These are phyloP conservation scores for Monilinia vaccinii-corymbosi DNA, from an alignment of 2,329 filamentous ascomycete species.

Conservation along the genomic window DNA sequence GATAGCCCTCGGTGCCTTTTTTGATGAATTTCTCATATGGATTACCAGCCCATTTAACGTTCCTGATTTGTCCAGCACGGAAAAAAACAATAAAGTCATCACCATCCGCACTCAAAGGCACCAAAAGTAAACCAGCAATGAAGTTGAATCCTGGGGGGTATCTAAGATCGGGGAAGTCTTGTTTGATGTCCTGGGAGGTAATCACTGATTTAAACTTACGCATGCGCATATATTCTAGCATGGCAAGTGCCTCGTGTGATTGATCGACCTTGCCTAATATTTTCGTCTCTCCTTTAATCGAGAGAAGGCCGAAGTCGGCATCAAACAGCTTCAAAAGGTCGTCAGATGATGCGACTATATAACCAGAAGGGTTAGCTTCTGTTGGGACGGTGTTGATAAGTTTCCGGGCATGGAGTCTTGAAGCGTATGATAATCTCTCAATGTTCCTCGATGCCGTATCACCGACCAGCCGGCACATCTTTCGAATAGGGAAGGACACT, in stretches of 20 bases:
- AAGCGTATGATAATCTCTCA: conserved; percentile 78
- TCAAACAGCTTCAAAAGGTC: conserved; percentile 77
- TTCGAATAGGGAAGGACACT: conserved; percentile 84
- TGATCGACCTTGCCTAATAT: conserved; percentile 67
- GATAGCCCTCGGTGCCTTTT: conserved; percentile 61
- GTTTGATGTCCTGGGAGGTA: conserved; percentile 64
- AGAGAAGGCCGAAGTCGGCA: conserved; percentile 77
- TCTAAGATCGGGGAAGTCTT: conserved; percentile 72
- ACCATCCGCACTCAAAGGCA: conserved; percentile 68
- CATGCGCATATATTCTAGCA: conserved; percentile 78
- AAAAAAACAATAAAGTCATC: conserved; percentile 88
- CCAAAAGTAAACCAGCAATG: conserved; percentile 71
- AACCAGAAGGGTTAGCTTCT: conserved; percentile 73
- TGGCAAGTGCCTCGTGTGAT: conserved; percentile 72
- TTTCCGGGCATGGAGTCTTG: conserved; percentile 74
- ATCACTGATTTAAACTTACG: conserved; percentile 65
- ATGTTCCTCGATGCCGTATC: conserved; percentile 83
- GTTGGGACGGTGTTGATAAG: conserved; percentile 79
- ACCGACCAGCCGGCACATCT: conserved; percentile 82
- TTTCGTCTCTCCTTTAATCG: conserved; percentile 82
- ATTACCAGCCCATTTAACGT: conserved; percentile 75
- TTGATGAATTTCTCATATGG: conserved; percentile 72
- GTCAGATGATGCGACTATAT: conserved; percentile 83
- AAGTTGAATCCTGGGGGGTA: conserved; percentile 72
- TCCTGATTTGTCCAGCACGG: conserved; percentile 63